phyloP scores from a whole-genome alignment of 2,329 filamentous ascomycete species.

The Trichoderma aggressivum region DNA sequence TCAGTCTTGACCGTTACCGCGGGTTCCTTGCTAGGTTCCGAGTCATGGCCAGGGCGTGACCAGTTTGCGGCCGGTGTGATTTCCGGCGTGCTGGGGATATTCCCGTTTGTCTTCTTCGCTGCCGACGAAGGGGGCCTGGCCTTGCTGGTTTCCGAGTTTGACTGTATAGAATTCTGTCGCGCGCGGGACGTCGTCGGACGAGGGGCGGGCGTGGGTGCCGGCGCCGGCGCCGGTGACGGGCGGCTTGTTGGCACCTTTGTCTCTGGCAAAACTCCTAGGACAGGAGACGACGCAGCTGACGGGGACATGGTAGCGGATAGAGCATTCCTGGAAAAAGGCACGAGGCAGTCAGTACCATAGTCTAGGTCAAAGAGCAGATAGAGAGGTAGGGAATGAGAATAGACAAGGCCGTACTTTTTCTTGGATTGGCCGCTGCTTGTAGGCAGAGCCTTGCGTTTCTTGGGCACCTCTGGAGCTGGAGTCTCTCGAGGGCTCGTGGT shows the following conservation, averaged over 20 bases:
- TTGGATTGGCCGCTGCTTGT: conserved; percentile 68
- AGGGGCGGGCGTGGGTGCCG: conserved; percentile 37
- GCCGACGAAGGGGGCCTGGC: conserved; percentile 56
- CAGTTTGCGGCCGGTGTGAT: conserved; percentile 29
- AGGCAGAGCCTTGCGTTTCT: conserved; percentile 65
- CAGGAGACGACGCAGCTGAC: conserved; percentile 70
- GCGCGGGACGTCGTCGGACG: conserved; percentile 67
- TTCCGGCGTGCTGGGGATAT: conserved; percentile 40
- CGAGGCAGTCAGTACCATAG: conserved; percentile 20
- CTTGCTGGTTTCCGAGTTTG: conserved; percentile 52
- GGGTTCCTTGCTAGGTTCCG: conserved; percentile 51
- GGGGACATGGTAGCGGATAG: conserved; percentile 56
- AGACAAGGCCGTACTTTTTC: conserved; percentile 62
- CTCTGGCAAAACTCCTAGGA: conserved; percentile 67
- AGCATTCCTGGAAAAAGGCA: conserved; percentile 30
- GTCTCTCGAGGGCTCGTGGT: conserved; percentile 66
- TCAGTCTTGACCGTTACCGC: conserved; percentile 33
- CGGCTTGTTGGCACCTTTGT: conserved; percentile 47
- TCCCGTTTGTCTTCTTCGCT: conserved; percentile 60
- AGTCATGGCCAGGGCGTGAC: conserved; percentile 38
- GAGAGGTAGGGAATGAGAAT: background rate
- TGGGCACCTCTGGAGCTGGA: conserved; percentile 64
- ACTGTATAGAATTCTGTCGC: conserved; percentile 70
- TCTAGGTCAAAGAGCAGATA: background rate
- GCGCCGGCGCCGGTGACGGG: conserved; percentile 58